Evolutionary conservation across 73 alveolate species (phyloP).

Genomic region (Paramecium caudatum): DNA sequence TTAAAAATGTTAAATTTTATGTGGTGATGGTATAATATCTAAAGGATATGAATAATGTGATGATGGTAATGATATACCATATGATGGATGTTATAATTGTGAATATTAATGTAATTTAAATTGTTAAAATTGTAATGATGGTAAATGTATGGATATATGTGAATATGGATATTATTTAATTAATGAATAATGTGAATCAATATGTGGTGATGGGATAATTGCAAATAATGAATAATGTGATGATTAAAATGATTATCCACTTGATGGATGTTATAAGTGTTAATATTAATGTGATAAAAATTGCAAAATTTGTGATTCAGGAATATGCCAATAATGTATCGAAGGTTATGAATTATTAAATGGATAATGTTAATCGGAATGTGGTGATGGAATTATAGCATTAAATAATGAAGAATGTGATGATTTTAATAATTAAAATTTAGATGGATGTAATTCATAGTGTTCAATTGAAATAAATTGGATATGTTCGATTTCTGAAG

Average conservation of each 20-base stretch:
- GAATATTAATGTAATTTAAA: neutral
- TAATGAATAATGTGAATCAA: neutral
- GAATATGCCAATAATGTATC: neutral
- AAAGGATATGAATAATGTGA: neutral
- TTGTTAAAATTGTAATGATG: neutral
- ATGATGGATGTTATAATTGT: constrained; percentile 14
- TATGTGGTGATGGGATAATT: neutral
- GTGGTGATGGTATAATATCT: neutral
- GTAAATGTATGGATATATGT: neutral
- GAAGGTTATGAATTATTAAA: too few relatives aligned
- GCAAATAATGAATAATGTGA: constrained; percentile 35
- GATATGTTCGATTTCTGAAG: too few relatives aligned
- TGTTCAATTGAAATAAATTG: too few relatives aligned
- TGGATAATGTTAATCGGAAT: too few relatives aligned
- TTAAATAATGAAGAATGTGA: too few relatives aligned
- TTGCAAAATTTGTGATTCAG: neutral
- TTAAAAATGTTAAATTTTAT: neutral
- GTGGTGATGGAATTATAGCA: too few relatives aligned
- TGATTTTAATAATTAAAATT: too few relatives aligned
- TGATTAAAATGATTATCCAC: neutral
- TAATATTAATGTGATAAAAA: neutral
- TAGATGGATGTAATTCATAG: too few relatives aligned
- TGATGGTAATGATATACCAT: neutral
- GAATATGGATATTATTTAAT: neutral
- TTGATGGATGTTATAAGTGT: constrained; percentile 15